A percentile compares a stretch with the other conserved stretches of the same genome.
phyloP scores from a whole-genome alignment of 2,329 filamentous ascomycete species.

The Ceratocystis variospora region DNA sequence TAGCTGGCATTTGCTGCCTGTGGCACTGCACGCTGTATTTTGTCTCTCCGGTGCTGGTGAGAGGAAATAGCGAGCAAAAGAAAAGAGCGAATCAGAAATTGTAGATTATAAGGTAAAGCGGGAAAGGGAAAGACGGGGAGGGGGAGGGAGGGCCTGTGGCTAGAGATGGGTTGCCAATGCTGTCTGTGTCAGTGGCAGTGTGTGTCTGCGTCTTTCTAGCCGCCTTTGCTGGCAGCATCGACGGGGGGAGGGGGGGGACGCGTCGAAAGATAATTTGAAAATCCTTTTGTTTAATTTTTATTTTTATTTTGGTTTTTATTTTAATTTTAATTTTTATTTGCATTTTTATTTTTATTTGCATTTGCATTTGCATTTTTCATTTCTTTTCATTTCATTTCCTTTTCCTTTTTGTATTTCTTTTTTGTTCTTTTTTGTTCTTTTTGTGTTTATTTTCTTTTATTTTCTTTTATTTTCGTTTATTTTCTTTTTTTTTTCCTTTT shows the following conservation, averaged over 20 bases:
- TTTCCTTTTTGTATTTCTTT: constrained; percentile 3
- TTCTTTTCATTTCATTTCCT: background rate
- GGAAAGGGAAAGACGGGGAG: background rate
- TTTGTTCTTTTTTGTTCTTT: background rate
- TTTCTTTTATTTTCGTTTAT: background rate
- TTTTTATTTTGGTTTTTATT: background rate
- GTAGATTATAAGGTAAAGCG: background rate
- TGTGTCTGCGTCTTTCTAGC: no score
- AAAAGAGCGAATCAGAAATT: background rate
- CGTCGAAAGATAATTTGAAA: background rate
- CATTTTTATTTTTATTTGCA: background rate
- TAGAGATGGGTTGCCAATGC: no score
- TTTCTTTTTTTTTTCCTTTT: constrained; percentile 7
- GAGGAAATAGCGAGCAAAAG: background rate
- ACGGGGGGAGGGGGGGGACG: background rate
- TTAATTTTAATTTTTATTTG: no score
- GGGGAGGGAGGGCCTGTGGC: no score
- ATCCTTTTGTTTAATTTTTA: background rate
- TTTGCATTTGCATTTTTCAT: background rate
- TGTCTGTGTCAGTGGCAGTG: no score
- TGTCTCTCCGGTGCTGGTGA: no score
- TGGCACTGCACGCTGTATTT: no score
- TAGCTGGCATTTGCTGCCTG: no score
- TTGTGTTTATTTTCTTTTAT: background rate
- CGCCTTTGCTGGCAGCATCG: no score